Evolutionary conservation across 371 early-diverging fungal species (phyloP).

Genomic region (Apophysomyces trapeziformis): DNA sequence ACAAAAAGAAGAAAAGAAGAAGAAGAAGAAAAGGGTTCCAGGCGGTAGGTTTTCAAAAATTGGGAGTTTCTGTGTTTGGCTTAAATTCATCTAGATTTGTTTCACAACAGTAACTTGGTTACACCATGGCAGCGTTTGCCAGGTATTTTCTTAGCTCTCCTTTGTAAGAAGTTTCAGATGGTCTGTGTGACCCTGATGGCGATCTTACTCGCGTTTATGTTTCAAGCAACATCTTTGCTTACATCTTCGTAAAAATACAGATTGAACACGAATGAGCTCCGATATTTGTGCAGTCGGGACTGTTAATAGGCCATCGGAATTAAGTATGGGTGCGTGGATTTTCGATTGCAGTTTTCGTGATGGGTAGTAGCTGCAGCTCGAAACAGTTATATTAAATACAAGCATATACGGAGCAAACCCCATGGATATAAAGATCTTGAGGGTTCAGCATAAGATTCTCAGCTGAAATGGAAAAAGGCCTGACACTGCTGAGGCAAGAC

Average conservation of each 20-base stretch:
- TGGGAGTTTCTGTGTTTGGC: conserved; percentile 2
- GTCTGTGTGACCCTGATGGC: conserved; percentile 7
- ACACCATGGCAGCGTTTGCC: background rate
- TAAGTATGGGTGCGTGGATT: too few relatives aligned
- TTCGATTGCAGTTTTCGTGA: too few relatives aligned
- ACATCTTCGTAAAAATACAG: background rate
- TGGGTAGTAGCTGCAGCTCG: too few relatives aligned
- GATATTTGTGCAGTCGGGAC: too few relatives aligned
- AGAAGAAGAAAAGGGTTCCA: background rate
- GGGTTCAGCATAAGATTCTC: too few relatives aligned
- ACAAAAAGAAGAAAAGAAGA: background rate
- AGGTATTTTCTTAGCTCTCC: background rate
- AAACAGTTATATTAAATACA: too few relatives aligned
- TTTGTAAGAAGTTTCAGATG: conserved; percentile 7
- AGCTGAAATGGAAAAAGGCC: too few relatives aligned
- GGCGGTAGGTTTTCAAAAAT: background rate
- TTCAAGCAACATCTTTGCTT: background rate
- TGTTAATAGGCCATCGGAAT: too few relatives aligned
- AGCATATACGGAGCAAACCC: too few relatives aligned
- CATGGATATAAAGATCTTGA: too few relatives aligned
- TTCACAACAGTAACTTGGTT: conserved; percentile 5
- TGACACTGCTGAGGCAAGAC: too few relatives aligned
- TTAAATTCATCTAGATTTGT: conserved; percentile 9
- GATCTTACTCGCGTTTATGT: background rate
- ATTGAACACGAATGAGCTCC: background rate